Percentiles rank a stretch among this genome's conserved stretches.
Conservation (phyloP, 768 basidiomycete species). For the Cystoderma amianthinum region DNA sequence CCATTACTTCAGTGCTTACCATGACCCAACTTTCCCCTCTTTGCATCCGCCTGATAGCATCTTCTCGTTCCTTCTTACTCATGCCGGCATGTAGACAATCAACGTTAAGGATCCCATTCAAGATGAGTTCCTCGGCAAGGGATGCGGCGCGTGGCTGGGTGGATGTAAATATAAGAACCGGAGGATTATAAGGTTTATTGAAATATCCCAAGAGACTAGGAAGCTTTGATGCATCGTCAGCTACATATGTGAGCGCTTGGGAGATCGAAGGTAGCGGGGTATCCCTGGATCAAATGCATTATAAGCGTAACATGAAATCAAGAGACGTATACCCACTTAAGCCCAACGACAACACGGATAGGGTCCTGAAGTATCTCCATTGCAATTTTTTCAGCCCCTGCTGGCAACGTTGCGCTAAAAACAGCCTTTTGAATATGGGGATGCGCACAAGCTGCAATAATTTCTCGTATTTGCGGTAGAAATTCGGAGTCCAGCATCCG, state of each 20-base stretch:
- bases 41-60: slow-evolving; percentile 79
- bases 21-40: slow-evolving; percentile 91
- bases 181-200: slow-evolving; percentile 79
- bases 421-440: slow-evolving; percentile 75
- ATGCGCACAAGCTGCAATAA: slow-evolving; percentile 71
- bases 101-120: slow-evolving; percentile 74
- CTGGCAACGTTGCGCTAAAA: slow-evolving; percentile 93
- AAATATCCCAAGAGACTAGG: slow-evolving; percentile 81
- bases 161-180: slow-evolving; percentile 86
- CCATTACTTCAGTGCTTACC: slow-evolving; percentile 96
- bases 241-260: slow-evolving; percentile 87
- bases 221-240: slow-evolving; percentile 91
- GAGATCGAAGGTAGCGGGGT: slow-evolving; percentile 88
- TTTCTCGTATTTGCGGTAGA: slow-evolving; percentile 80
- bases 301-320: slow-evolving; percentile 2
- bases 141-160: slow-evolving; percentile 82
- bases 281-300: slow-evolving; percentile 47
- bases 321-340: slow-evolving; percentile 60
- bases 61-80: slow-evolving; percentile 81
- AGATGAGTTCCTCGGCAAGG: slow-evolving; percentile 71
- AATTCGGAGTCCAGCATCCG: slow-evolving; percentile 89
- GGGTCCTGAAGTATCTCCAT: slow-evolving; percentile 82
- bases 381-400: slow-evolving; percentile 80
- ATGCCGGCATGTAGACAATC: slow-evolving; percentile 90
- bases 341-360: slow-evolving; percentile 90